Percentiles rank a stretch among this genome's conserved stretches.
phyloP scores from a whole-genome alignment of 1,284 basidiomycete species.

The Pseudozyma hubeiensis region DNA sequence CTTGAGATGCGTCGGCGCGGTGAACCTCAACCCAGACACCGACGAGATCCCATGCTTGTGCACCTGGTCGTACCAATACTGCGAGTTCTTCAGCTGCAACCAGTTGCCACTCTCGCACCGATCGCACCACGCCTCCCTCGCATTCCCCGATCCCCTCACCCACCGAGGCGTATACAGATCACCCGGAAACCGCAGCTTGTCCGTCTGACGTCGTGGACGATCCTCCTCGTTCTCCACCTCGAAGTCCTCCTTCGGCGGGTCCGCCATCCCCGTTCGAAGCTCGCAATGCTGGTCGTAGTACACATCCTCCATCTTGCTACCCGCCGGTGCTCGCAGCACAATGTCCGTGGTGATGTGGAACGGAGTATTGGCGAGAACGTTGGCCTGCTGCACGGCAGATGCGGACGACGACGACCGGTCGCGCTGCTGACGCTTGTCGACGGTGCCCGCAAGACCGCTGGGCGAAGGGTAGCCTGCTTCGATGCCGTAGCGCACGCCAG shows the following conservation, averaged over 20 bases:
- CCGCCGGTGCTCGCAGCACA: constrained; percentile 46
- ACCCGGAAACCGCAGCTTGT: constrained; percentile 56
- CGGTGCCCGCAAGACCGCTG: constrained; percentile 24
- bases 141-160: constrained; percentile 54
- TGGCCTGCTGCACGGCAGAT: constrained; percentile 41
- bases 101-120: constrained; percentile 57
- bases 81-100: constrained; percentile 58
- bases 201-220: constrained; percentile 48
- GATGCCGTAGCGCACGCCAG: constrained; percentile 30
- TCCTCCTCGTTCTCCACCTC: constrained; percentile 51
- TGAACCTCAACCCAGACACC: constrained; percentile 52
- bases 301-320: constrained; percentile 54
- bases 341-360: constrained; percentile 56
- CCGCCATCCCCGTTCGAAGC: constrained; percentile 39
- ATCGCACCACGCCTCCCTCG: constrained; percentile 58
- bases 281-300: constrained; percentile 57
- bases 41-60: constrained; percentile 59
- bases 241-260: constrained; percentile 48
- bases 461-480: constrained; percentile 30
- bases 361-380: constrained; percentile 42
- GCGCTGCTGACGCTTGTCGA: constrained; percentile 44
- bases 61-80: constrained; percentile 62
- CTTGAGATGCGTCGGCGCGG: constrained; percentile 52
- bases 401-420: constrained; percentile 37
- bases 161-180: constrained; percentile 59